Evolutionary conservation across 345 rosid species (phyloP).

Genomic region (Noccaea bulbosa): DNA sequence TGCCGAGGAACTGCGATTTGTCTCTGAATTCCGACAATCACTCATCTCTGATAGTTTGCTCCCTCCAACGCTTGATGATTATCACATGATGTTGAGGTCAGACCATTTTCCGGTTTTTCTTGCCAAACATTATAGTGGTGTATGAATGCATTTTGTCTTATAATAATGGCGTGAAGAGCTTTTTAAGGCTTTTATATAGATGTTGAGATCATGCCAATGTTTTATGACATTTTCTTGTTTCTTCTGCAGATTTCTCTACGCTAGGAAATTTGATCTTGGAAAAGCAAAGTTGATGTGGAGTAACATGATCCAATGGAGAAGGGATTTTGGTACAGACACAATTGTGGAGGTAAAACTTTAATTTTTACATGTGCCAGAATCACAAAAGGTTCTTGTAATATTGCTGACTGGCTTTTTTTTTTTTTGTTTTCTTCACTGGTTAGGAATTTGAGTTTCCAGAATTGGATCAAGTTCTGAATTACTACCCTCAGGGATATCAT

Average conservation of each 20-base stretch:
- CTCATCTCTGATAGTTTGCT: constrained; percentile 64
- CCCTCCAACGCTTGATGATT: constrained; percentile 69
- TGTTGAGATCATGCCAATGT: background rate
- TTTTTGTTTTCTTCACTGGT: background rate
- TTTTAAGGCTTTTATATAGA: background rate
- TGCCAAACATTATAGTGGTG: background rate
- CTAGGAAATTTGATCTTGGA: constrained; percentile 77
- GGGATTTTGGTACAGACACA: constrained; percentile 75
- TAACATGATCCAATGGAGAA: constrained; percentile 92
- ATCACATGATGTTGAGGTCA: constrained; percentile 76
- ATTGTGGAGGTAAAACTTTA: constrained; percentile 64
- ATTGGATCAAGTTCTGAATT: constrained; percentile 65
- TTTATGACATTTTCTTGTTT: background rate
- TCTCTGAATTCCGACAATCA: constrained; percentile 66
- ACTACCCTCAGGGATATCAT: constrained; percentile 92
- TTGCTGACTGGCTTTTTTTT: background rate
- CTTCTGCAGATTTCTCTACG: constrained; percentile 68
- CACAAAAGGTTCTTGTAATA: background rate
- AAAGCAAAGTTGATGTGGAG: constrained; percentile 84
- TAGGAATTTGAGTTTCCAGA: constrained; percentile 91
- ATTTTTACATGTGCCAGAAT: background rate
- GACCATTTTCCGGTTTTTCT: too few species aligned
- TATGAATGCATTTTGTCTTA: background rate
- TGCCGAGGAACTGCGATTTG: constrained; percentile 62
- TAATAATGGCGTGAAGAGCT: background rate